Evolutionary conservation across 495 filamentous ascomycete species (phyloP).

Genomic region (Aspergillus leporis): DNA sequence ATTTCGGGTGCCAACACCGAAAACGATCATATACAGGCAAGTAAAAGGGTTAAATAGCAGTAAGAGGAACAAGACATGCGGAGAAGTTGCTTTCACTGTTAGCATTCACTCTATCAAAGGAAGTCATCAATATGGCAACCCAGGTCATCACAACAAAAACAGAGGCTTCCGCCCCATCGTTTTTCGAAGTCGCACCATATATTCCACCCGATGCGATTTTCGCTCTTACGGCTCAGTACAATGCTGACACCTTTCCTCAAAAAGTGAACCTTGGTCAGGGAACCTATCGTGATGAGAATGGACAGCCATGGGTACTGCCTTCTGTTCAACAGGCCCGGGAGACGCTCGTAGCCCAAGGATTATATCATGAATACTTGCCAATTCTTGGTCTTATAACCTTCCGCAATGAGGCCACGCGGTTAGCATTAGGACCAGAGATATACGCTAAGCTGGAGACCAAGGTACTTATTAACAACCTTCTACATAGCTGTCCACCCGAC

Average conservation of each 20-base stretch:
- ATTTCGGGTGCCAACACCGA: no score
- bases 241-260: constrained; percentile 25
- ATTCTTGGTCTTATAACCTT: constrained; percentile 34
- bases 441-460: constrained; percentile 13
- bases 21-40: no score
- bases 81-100: background rate
- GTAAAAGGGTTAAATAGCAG: no score
- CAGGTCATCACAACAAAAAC: background rate
- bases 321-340: constrained; percentile 27
- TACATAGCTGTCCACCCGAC: no score
- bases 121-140: constrained; percentile 1
- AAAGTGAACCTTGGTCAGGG: constrained; percentile 42
- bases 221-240: constrained; percentile 33
- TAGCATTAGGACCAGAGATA: constrained; percentile 24
- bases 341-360: constrained; percentile 10
- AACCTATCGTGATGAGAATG: constrained; percentile 41
- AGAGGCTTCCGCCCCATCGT: constrained; percentile 5
- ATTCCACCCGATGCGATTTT: constrained; percentile 41
- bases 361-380: constrained; percentile 40
- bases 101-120: background rate
- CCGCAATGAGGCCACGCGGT: constrained; percentile 20
- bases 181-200: constrained; percentile 25
- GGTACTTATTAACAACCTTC: constrained; percentile 2
- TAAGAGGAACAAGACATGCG: background rate
- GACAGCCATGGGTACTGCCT: constrained; percentile 43